Base-by-base conservation (phyloP, 164 flowering plant genomes). In the Cinnamomum chago region DNA sequence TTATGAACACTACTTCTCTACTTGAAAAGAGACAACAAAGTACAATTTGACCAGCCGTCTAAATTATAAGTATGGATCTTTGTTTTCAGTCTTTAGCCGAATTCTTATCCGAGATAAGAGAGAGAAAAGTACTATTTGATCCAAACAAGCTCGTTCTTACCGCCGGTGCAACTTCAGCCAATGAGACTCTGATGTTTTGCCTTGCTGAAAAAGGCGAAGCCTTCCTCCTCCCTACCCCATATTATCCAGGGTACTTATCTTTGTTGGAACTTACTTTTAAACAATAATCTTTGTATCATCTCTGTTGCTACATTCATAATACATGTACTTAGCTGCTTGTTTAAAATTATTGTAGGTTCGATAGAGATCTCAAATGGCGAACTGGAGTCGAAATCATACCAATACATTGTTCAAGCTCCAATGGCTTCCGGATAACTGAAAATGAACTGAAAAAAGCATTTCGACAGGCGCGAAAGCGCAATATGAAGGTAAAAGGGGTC, bases 91-190 rank as follows among this genome's bases (percentile, higher is more conserved):
- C 82, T 40, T 50, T 85, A 40, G 88, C 73, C 5, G 75, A 77
- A 18, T 84, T 82, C 74, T 84, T 86, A 86, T 62, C 81, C 2
- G 79, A 86, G 78, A 78, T 86, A 9, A 81, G 86, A 81, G 84
- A 80, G 72, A 81, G 82, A 79, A 81, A 67, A 78, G 85, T 81
- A 11, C 77, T 20, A 24, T 86, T 84, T 71, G 81, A 84, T 69
- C 83, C 85, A 3, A 71, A 78, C 68, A 86, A 81, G 22, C 81
- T 86, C 2, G 88, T 86, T 18, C 85, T 86, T 17, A 86, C 85
- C 0, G 88, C 88, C 27, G 88, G 88, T 52, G 75, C 88, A 50
- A 86, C 88, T 28, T 78, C 88, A 13, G 87, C 88, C 3, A 86
- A 84, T 30, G 88, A 86, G 71, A 78, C 78, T 33, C 85, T 86